phyloP scores from a whole-genome alignment of 129 eudicot genomes.

The carrot (Daucus carota) region DH1_v3.0 NC_030386.2:33773501-33774000 shows the following conservation, averaged over 20 bases:
- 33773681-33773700: slow-evolving; percentile 29
- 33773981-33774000: slow-evolving; percentile 76
- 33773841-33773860: slow-evolving; percentile 15
- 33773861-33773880: slow-evolving; percentile 44
- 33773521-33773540: slow-evolving; percentile 96
- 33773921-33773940: slow-evolving; percentile 79
- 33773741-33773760: slow-evolving; percentile 61
- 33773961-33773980: slow-evolving; percentile 56
- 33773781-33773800: slow-evolving; percentile 18
- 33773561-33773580: slow-evolving; percentile 57
- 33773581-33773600: slow-evolving; percentile 95
- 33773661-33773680: slow-evolving; percentile 19
- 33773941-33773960: slow-evolving; percentile 40
- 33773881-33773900: slow-evolving; percentile 80
- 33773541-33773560: slow-evolving; percentile 50
- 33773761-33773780: slow-evolving; percentile 23
- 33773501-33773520: slow-evolving; percentile 46
- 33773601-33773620: slow-evolving; percentile 94
- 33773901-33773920: slow-evolving; percentile 47
- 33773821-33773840: slow-evolving; percentile 18
- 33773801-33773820: slow-evolving; percentile 18
- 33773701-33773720: slow-evolving; percentile 17
- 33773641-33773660: slow-evolving; percentile 40
- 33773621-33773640: slow-evolving; percentile 93
- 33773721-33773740: slow-evolving; percentile 46